phyloP scores from a whole-genome alignment of 495 filamentous ascomycete genomes.

The Aspergillus avenaceus region DNA sequence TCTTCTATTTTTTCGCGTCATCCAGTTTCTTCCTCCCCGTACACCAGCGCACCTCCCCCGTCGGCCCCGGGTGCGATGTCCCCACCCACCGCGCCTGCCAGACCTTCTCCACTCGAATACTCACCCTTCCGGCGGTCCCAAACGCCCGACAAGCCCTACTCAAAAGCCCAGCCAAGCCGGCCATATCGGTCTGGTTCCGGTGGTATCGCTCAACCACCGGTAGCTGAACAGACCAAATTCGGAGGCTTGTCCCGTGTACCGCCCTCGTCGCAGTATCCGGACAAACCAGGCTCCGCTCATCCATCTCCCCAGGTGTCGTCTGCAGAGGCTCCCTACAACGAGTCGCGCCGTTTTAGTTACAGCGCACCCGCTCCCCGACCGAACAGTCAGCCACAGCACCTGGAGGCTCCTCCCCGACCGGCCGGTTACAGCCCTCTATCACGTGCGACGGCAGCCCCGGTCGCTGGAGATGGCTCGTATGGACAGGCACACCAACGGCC shows the following conservation, averaged over 20 bases:
- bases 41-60: conserved; percentile 26
- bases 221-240: conserved; percentile 31
- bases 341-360: conserved; percentile 38
- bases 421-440: conserved; percentile 39
- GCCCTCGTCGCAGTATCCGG: conserved; percentile 32
- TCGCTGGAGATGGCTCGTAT: conserved; percentile 23
- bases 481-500: conserved; percentile 17
- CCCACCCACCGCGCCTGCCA: conserved; percentile 40
- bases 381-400: conserved; percentile 42
- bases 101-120: conserved; percentile 53
- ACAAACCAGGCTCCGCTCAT: conserved; percentile 37
- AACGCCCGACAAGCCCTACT: conserved; percentile 62
- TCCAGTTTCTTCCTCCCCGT: conserved; percentile 44
- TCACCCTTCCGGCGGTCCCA: conserved; percentile 62
- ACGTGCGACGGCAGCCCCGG: conserved; percentile 18
- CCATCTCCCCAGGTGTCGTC: conserved; percentile 38
- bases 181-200: conserved; percentile 44
- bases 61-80: conserved; percentile 40
- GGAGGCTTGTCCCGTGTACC: conserved; percentile 31
- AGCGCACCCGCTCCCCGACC: conserved; percentile 38
- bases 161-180: conserved; percentile 29
- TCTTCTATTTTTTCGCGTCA: conserved; percentile 52
- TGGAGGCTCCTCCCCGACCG: conserved; percentile 28
- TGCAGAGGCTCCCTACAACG: conserved; percentile 30
- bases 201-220: conserved; percentile 27